Base-by-base conservation (phyloP, 2,329 filamentous ascomycete species). In the Ascochyta lentis region DNA sequence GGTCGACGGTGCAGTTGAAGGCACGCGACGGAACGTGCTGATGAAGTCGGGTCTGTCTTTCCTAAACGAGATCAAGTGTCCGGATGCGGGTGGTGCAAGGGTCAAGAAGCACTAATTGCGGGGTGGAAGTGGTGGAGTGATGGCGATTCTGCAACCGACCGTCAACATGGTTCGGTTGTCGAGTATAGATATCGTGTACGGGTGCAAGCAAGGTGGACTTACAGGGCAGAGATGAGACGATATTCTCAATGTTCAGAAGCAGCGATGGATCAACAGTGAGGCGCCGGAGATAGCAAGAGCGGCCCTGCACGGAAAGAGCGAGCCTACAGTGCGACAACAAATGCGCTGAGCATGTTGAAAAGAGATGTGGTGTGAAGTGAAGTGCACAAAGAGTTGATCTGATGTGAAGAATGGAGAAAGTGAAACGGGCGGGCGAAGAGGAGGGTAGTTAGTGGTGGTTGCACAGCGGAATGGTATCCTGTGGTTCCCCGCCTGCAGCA, bases 381-480 rank as follows among this genome's bases (percentile, higher is more conserved):
- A 45, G 27, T 40, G 51, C 27, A 56, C 27, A 34, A 38, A 55
- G 51, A 56, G 60, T 56, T 63, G 58, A 49, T 42, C 13, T 52
- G 61, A 27, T 43, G 26, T 47, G 61, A 56, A 46, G 52, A 59
- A 59, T 58, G 62, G 56, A 54, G 47, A 51, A 59, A 53, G 53
- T 58, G 53, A 56, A 53, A 64, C 44, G 51, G 60, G 62, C 54
- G 62, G 60, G 60, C 58, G 55, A 56, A 54, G 58, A 58, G 31
- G 49, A 61, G 57, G 60, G 56, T 61, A 53, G 49, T 55, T 61
- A 54, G 49, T 55, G 50, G 64, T 68, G 63, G 69, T 72, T 63
- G 67, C 64, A 68, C 67, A 67, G 54, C 58, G 66, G 68, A 69
- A 66, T 67, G 71, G 55, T 62, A 66, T 69, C 64, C 61, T 63